These are phyloP conservation scores for Artemisia tridentata DNA, from an alignment of 129 eudicot species.

Conservation along the genomic window DNA sequence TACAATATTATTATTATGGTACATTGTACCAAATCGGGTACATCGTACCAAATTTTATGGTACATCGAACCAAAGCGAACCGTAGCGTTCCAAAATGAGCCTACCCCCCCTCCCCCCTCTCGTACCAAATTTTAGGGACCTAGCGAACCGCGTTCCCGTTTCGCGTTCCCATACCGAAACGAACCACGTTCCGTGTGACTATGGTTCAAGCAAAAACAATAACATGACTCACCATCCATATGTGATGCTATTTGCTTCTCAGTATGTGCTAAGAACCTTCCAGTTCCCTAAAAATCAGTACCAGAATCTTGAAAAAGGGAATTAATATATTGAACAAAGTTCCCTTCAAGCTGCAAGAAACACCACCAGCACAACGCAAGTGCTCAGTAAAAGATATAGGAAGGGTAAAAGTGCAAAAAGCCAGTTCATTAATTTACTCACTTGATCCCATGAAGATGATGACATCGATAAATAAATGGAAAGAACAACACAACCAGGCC, in stretches of 20 bases:
- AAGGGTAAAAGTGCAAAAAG: background rate
- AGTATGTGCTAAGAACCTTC: constrained; percentile 70
- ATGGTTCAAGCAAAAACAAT: background rate
- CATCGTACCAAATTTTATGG: too few relatives aligned
- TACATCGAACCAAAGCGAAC: too few relatives aligned
- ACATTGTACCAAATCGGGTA: too few relatives aligned
- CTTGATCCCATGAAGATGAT: constrained; percentile 80
- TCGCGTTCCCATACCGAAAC: too few relatives aligned
- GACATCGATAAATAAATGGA: constrained; percentile 76
- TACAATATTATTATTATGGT: too few relatives aligned
- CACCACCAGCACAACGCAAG: constrained; percentile 21
- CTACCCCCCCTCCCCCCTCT: too few relatives aligned
- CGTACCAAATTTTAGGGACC: too few relatives aligned
- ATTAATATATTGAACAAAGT: constrained; percentile 46
- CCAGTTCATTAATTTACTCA: constrained; percentile 27
- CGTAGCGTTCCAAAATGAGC: too few relatives aligned
- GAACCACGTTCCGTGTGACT: too few relatives aligned
- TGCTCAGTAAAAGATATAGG: constrained; percentile 27
- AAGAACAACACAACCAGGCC: constrained; percentile 92
- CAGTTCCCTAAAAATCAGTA: constrained; percentile 67
- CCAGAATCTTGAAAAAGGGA: constrained; percentile 49
- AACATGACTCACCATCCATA: constrained; percentile 58
- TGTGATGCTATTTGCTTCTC: constrained; percentile 69
- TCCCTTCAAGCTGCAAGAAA: constrained; percentile 67
- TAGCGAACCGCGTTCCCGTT: too few relatives aligned